Base-by-base conservation (phyloP, 148 eudicot species). In the Silene latifolia region DNA sequence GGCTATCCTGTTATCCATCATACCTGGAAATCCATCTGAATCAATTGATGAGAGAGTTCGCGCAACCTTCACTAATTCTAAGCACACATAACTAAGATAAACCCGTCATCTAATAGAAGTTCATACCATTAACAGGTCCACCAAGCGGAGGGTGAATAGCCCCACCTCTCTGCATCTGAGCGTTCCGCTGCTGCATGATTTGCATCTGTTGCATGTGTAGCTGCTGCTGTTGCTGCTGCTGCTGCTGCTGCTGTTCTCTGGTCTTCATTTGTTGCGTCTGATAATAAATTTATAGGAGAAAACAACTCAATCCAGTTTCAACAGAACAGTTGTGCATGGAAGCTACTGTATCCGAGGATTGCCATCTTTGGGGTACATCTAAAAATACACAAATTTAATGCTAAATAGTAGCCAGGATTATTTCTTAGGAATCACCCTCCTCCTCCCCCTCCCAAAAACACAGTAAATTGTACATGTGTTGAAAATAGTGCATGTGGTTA, bases 251-350 rank as follows among this genome's bases (percentile, higher is more conserved):
- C 71, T 95, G 97, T 74, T 95, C 97, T 77, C 93, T 92, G 20
- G 89, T 82, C 82, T 95, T 92, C 83, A 84, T 88, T 81, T 95
- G 99, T 72, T 95, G 99, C 15, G 94, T 90, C 99, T 95, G 79
- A 66, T 68, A 64, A 71, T 59, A 13, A 68, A 56, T 73, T 25
- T 47, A 60, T 71, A 56, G 67, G 60, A 35, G 63, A 69, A 66
- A 23, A 67, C n/a, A 19, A 64, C 9, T 67, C 17, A 78, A 7
- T 29, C 47, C 35, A 68, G 25, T 54, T 10, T 72, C 58, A 66
- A 29, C 27, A 11, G 3, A 54, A 44, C 47, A 18, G 54, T 7
- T 63, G 35, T 60, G 63, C 69, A 35, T 23, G 24, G 24, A 77
- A n/a, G 23, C 29, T 20, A 48, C 51, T 7, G 12, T 24, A 32